These are phyloP conservation scores for Thraustotheca clavata DNA, from an alignment of 352 stramenopile species.

Conservation along the genomic window DNA sequence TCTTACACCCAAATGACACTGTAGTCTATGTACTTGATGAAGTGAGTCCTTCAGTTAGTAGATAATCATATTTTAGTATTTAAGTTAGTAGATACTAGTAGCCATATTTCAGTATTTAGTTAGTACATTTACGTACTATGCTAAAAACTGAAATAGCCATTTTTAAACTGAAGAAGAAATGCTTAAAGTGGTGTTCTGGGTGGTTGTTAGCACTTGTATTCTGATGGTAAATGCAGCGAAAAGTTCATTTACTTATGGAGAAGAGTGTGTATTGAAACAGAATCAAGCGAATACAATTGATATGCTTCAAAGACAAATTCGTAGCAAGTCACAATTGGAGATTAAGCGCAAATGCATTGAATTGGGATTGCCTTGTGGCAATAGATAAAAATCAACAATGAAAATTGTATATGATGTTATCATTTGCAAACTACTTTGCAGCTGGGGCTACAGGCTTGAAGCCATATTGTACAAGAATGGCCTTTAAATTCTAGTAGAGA, in stretches of 20 bases:
- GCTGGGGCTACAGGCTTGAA: background rate
- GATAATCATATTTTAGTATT: too few species aligned
- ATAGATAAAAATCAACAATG: background rate
- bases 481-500: background rate
- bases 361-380: constrained; percentile 4
- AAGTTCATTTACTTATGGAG: constrained; percentile 4
- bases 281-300: constrained; percentile 12
- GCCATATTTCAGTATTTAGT: too few species aligned
- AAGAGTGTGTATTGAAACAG: constrained; percentile 18
- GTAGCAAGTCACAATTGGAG: background rate
- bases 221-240: too few species aligned
- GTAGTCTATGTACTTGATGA: too few species aligned
- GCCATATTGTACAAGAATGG: background rate
- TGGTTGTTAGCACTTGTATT: too few species aligned
- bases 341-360: constrained; percentile 19
- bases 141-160: too few species aligned
- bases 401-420: background rate
- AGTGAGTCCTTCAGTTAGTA: too few species aligned
- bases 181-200: background rate
- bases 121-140: too few species aligned
- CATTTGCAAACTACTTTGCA: background rate
- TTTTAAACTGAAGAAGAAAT: background rate
- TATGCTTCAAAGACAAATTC: constrained; percentile 2
- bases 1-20: too few species aligned
- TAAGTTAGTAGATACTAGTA: too few species aligned